Evolutionary conservation across 345 rosid species (phyloP).

Genomic region (Iberis pinnata): DNA sequence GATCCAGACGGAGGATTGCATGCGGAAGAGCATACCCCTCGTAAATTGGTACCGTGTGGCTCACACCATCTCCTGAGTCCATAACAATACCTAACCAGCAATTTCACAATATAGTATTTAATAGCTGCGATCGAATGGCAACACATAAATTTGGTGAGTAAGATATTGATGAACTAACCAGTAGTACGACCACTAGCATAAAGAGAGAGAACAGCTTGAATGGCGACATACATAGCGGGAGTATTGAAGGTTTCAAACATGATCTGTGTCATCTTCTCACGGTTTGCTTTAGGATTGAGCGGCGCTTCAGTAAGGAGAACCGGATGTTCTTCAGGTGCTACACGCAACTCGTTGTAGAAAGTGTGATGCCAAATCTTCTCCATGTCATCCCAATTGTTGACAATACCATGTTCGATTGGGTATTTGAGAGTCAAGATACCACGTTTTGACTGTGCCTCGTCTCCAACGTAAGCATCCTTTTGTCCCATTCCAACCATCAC

Average conservation of each 20-base stretch:
- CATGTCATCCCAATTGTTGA: constrained; percentile 21
- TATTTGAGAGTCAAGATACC: constrained; percentile 35
- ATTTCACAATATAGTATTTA: too few relatives aligned
- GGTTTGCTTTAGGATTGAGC: constrained; percentile 25
- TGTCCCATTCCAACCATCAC: constrained; percentile 72
- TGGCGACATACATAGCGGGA: constrained; percentile 63
- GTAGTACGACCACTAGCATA: constrained; percentile 73
- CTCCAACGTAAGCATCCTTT: constrained; percentile 21
- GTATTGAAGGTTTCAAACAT: constrained; percentile 59
- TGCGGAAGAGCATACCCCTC: too few relatives aligned
- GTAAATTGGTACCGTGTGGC: too few relatives aligned
- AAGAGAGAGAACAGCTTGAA: constrained; percentile 63
- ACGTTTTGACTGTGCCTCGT: constrained; percentile 67
- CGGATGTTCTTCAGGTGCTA: constrained; percentile 63
- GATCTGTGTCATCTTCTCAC: constrained; percentile 63
- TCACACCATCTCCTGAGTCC: too few relatives aligned
- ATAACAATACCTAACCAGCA: too few relatives aligned
- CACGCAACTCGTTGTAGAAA: constrained; percentile 54
- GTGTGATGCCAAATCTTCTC: constrained; percentile 70
- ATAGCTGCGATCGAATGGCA: too few relatives aligned
- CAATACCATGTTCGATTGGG: too few relatives aligned
- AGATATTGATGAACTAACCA: constrained; percentile 42
- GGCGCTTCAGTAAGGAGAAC: constrained; percentile 53
- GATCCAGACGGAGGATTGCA: too few relatives aligned
- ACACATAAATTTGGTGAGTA: background rate